These are phyloP conservation scores for Chytriomyces hyalinus DNA, from an alignment of 192 early-diverging fungal genomes.

Conservation along the genomic window DNA sequence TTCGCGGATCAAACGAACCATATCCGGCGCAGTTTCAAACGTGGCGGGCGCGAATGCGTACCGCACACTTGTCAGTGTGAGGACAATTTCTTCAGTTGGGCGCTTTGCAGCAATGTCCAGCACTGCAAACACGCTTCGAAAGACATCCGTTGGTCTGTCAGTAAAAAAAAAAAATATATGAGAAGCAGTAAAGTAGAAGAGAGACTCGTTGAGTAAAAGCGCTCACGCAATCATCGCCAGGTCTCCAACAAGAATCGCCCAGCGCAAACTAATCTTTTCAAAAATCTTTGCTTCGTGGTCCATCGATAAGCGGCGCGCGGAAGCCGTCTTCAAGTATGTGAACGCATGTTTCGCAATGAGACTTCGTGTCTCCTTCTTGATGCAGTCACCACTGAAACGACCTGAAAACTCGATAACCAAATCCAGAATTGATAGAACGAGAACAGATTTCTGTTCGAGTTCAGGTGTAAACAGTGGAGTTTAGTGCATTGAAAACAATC, in stretches of 20 bases:
- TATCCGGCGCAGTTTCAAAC: constrained; percentile 33
- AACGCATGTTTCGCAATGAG: constrained; percentile 33
- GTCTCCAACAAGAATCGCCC: constrained; percentile 54
- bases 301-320: too few relatives aligned
- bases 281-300: constrained; percentile 41
- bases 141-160: constrained; percentile 42
- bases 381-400: constrained; percentile 12
- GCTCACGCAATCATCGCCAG: constrained; percentile 9
- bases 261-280: constrained; percentile 49
- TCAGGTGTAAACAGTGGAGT: too few relatives aligned
- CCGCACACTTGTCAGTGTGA: constrained; percentile 43
- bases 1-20: constrained; percentile 41
- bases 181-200: too few relatives aligned
- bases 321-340: too few relatives aligned
- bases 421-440: constrained; percentile 45
- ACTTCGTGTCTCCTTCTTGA: constrained; percentile 47
- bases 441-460: constrained; percentile 35
- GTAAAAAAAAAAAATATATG: constrained; percentile 3
- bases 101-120: constrained; percentile 47
- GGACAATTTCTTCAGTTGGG: constrained; percentile 51
- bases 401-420: constrained; percentile 30
- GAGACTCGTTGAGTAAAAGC: too few relatives aligned
- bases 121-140: constrained; percentile 40
- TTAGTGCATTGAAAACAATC: neutral
- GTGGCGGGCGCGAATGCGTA: constrained; percentile 49